Evolutionary conservation across 2,329 filamentous ascomycete species (phyloP).

Genomic region (Exophiala calicioides): DNA sequence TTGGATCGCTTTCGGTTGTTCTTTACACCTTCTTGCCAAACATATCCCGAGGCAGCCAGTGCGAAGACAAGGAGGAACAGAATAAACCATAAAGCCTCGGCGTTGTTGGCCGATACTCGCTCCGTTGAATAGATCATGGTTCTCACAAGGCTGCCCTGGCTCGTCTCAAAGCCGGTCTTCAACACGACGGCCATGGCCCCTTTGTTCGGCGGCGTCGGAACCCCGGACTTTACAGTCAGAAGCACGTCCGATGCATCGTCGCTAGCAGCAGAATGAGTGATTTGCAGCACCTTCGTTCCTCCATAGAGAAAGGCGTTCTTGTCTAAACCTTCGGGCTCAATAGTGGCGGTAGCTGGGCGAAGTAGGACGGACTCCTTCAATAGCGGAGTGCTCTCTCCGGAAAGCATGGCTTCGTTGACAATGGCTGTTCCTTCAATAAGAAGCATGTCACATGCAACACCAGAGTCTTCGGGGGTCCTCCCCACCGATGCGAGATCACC

Average conservation of each 20-base stretch:
- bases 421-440: slow-evolving; percentile 93
- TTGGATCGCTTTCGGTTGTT: slow-evolving; percentile 97
- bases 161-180: slow-evolving; percentile 98
- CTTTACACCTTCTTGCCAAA: slow-evolving; percentile 94
- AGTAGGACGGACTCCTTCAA: slow-evolving; percentile 95
- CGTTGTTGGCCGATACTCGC: slow-evolving; percentile 97
- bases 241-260: slow-evolving; percentile 63
- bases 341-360: slow-evolving; percentile 73
- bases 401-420: slow-evolving; percentile 99
- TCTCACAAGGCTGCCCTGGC: slow-evolving; percentile 92
- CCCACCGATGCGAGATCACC: slow-evolving; percentile 91
- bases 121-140: slow-evolving; percentile 99
- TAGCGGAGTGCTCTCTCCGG: slow-evolving; percentile 93
- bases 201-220: slow-evolving; percentile 84
- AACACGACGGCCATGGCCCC: slow-evolving; percentile 91
- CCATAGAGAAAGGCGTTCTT: slow-evolving; percentile 97
- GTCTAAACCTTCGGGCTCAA: slow-evolving; percentile 89
- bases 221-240: slow-evolving; percentile 70
- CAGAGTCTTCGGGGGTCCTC: slow-evolving; percentile 93
- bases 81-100: slow-evolving; percentile 94
- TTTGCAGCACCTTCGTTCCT: slow-evolving; percentile 94
- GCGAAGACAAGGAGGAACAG: slow-evolving; percentile 95
- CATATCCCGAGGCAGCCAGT: slow-evolving; percentile 96
- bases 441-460: slow-evolving; percentile 96
- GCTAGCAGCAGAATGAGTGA: slow-evolving; percentile 80